Evolutionary conservation across 2,329 filamentous ascomycete genomes (phyloP), one percentile per base, ranked within the genome.

Genomic region (Sclerotinia glacialis): DNA sequence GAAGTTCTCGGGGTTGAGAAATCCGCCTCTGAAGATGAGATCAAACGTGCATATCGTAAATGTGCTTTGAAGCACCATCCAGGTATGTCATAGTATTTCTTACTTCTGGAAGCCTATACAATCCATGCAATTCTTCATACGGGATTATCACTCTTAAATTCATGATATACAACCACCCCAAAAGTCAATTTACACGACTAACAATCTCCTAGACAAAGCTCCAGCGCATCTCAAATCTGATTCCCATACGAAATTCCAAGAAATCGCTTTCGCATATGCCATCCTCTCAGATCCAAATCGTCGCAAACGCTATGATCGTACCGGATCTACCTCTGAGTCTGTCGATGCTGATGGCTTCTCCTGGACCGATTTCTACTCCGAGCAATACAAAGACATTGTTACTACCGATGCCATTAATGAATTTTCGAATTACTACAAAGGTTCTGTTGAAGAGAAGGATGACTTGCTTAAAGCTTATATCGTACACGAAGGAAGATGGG

Each of bases 21-120:
- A 68, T 81, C 85, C 63, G 93, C 93, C 18, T 91, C 90, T 0
- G 80, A 87, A 50, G 87, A 92, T 69, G 86, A 97, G 74, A 85
- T 99, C 80, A 97, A 96, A 77, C 87, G 86, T 23, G 92, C 94
- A 23, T 99, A 99, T 81, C 90, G 92, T 76, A 97, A 96, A 77
- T 87, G 90, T 61, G 95, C 95, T 4, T 83, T 99, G 67, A 93
- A 88, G 77, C 86, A 93, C 73, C 95, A 99, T 74, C 91, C 91
- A 73, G 90, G 90, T 94, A 84, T 72, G 79, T 62, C 16, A 37
- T 37, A 21, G 67, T 67, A 52, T 16, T 70, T n/a, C 12, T 49
- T 42, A 23, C 31, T 18, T 18, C n/a, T 46, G 28, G 9, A 26
- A n/a, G 50, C 11, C 5, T 52, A 3, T 34, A 26, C n/a, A 12